Evolutionary conservation across 1,139 yeast species (phyloP).

Genomic region (Sugiyamaella pinicola): DNA sequence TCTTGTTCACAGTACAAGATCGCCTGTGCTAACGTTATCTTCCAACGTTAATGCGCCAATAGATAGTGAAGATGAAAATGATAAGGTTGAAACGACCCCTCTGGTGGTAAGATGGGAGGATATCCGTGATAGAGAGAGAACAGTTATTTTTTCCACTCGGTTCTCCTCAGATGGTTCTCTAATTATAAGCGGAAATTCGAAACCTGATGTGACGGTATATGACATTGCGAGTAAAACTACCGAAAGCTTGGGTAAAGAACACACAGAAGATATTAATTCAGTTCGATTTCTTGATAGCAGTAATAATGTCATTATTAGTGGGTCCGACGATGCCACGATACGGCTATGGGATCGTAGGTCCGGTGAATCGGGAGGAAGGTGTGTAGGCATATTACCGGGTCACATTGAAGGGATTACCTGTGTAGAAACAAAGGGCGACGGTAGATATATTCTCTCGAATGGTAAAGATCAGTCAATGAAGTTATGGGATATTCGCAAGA

Average conservation of each 20-base stretch:
- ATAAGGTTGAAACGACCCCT: slow-evolving; percentile 4
- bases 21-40: slow-evolving; percentile 20
- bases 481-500: slow-evolving; percentile 40
- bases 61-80: background rate
- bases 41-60: slow-evolving; percentile 4
- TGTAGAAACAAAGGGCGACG: slow-evolving; percentile 37
- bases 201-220: slow-evolving; percentile 22
- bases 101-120: slow-evolving; percentile 11
- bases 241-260: slow-evolving; percentile 20
- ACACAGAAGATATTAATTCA: slow-evolving; percentile 47
- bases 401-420: slow-evolving; percentile 60
- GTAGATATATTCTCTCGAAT: slow-evolving; percentile 38
- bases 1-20: slow-evolving; percentile 22
- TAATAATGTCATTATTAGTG: slow-evolving; percentile 73
- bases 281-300: slow-evolving; percentile 78
- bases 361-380: slow-evolving; percentile 49
- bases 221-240: slow-evolving; percentile 24
- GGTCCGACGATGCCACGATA: slow-evolving; percentile 79
- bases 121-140: slow-evolving; percentile 16
- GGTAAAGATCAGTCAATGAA: slow-evolving; percentile 42
- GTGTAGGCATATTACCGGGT: slow-evolving; percentile 65
- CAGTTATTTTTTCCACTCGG: slow-evolving; percentile 28
- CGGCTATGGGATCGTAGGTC: slow-evolving; percentile 78
- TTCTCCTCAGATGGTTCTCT: slow-evolving; percentile 32
- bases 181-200: slow-evolving; percentile 35